Evolutionary conservation across 2,329 filamentous ascomycete species (phyloP), one percentile per base, ranked within the genome.

Genomic region (Clarireedia sp.): DNA sequence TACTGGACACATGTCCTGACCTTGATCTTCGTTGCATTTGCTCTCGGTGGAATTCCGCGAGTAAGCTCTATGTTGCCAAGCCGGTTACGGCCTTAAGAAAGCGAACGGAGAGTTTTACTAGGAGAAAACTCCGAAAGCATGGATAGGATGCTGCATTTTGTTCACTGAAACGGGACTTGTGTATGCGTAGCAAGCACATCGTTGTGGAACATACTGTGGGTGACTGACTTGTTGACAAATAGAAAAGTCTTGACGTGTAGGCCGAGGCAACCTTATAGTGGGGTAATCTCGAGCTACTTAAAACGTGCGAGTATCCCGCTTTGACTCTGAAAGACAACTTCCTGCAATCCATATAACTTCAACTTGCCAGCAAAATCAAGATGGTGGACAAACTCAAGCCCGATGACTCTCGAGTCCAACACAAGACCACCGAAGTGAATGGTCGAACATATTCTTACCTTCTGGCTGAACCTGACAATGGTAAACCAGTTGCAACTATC

Each of bases 381-480:
- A 67, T 78, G 49, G 66, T 76, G 23, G 80, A 86, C 67, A 87
- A 86, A 67, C 79, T 92, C 59, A 75, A 76, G 19, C 78, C 78
- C 41, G 77, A 80, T 59, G 89, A 92, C 73, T 66, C 82, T 36
- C 80, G 88, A 59, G 78, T 90, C 54, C 74, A 82, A 64, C 78
- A 83, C 67, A 78, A 81, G 64, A 83, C 78, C 54, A 78, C 82
- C 43, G 72, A 75, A 51, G 74, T 91, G 56, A 84, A 86, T 62
- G 86, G 85, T 61, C 78, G 80, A 64, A 88, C 76, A 36, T 95
- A 94, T 73, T 81, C 77, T 65, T 86, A 85, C 68, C 74, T 83
- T 56, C 46, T 44, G n/a, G 36, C 40, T 33, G 40, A 45, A 45
- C 69, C 83, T 29, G 77, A 75, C 44, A 74, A 79, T 62, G 78